phyloP scores from a whole-genome alignment of 2,329 filamentous ascomycete genomes.

The Fusarium guadeloupense region DNA sequence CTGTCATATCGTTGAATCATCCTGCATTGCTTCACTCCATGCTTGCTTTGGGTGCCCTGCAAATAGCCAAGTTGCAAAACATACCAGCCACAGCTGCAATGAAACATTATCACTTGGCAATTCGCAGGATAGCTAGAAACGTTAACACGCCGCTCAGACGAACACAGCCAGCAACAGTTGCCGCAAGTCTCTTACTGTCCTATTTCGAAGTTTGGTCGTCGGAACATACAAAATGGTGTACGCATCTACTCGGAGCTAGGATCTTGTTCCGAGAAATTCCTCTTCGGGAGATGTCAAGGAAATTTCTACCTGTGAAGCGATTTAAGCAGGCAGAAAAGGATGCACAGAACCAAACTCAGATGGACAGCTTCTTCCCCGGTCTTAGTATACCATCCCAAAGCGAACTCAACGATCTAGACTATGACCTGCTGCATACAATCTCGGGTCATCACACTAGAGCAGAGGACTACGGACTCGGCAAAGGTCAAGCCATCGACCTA shows the following conservation, averaged over 20 bases:
- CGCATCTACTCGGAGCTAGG: constrained; percentile 85
- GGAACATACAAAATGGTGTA: constrained; percentile 95
- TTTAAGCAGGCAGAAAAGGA: constrained; percentile 46
- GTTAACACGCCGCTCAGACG: constrained; percentile 75
- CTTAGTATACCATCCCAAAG: constrained; percentile 29
- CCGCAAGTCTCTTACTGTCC: constrained; percentile 83
- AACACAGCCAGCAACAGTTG: constrained; percentile 82
- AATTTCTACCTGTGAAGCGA: constrained; percentile 72
- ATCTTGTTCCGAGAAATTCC: constrained; percentile 86
- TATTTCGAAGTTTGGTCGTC: constrained; percentile 96
- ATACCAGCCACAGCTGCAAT: constrained; percentile 81
- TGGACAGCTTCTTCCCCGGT: constrained; percentile 42
- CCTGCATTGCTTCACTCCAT: constrained; percentile 92
- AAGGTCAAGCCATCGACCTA: constrained; percentile 43
- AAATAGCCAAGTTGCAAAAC: constrained; percentile 84
- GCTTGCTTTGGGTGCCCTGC: constrained; percentile 84
- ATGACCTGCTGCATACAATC: constrained; percentile 53
- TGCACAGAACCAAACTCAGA: constrained; percentile 50
- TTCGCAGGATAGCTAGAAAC: constrained; percentile 79
- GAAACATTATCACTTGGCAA: constrained; percentile 89
- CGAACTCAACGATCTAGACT: constrained; percentile 52
- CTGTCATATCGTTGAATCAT: constrained; percentile 82
- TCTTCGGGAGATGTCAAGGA: constrained; percentile 75
- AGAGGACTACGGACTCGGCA: constrained; percentile 50
- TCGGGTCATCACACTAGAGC: constrained; percentile 52